Evolutionary conservation across 1,284 basidiomycete species (phyloP).

Genomic region (Ustilago lituana): DNA sequence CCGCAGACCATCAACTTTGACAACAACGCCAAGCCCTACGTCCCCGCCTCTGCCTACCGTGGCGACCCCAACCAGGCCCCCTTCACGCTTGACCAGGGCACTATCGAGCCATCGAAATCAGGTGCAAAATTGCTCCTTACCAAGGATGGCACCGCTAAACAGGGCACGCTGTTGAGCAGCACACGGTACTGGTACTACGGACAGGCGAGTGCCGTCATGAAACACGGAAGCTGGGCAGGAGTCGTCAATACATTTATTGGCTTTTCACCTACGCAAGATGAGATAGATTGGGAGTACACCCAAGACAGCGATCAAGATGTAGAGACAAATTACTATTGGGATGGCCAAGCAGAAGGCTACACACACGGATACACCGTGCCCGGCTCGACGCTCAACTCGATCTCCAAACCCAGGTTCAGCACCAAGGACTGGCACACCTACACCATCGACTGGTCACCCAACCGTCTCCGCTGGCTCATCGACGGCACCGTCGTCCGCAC

Average conservation of each 20-base stretch:
- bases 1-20: conserved; percentile 38
- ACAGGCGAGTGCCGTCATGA: conserved; percentile 38
- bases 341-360: conserved; percentile 32
- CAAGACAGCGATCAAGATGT: conserved; percentile 23
- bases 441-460: conserved; percentile 51
- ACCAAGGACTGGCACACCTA: conserved; percentile 45
- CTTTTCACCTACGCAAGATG: conserved; percentile 42
- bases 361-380: conserved; percentile 39
- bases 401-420: conserved; percentile 14
- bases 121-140: conserved; percentile 45
- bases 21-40: conserved; percentile 42
- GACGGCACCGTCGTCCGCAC: conserved; percentile 49
- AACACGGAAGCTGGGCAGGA: conserved; percentile 41
- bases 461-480: conserved; percentile 46
- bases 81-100: conserved; percentile 50
- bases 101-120: conserved; percentile 14
- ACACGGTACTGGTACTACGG: conserved; percentile 55
- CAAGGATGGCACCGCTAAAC: conserved; percentile 22
- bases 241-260: conserved; percentile 55
- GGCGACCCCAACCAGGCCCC: conserved; percentile 45
- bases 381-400: conserved; percentile 1
- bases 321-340: conserved; percentile 48
- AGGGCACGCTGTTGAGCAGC: conserved; percentile 32
- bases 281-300: conserved; percentile 54
- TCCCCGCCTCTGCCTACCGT: conserved; percentile 31